Conservation (phyloP, 306 rosid genomes). For the Cucurbita moschata region DNA sequence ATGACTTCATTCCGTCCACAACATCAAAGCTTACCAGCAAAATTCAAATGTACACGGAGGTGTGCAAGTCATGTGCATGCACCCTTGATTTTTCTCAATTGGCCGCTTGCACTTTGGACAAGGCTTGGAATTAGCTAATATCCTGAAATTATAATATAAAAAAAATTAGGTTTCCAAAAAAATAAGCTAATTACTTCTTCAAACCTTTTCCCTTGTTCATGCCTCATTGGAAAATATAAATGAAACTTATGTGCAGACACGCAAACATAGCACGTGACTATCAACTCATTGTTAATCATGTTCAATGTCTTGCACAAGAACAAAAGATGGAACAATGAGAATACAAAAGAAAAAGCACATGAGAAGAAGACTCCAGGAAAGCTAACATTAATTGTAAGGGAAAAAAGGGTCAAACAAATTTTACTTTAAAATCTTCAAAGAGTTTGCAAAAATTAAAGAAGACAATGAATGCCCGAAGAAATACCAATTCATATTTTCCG, state of each 20-base stretch:
- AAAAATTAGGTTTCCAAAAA: background rate
- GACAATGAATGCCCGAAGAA: background rate
- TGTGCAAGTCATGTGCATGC: slow-evolving; percentile 85
- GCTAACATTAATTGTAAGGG: background rate
- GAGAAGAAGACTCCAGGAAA: background rate
- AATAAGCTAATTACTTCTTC: background rate
- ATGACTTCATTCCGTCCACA: background rate
- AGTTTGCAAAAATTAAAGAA: background rate
- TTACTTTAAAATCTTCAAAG: background rate
- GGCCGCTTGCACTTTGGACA: slow-evolving; percentile 90
- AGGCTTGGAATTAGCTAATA: slow-evolving; percentile 76
- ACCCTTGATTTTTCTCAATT: slow-evolving; percentile 75
- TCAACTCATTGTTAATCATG: background rate
- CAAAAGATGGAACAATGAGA: background rate
- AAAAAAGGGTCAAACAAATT: background rate
- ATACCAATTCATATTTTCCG: slow-evolving; percentile 61
- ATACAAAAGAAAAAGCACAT: background rate
- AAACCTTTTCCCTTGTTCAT: background rate
- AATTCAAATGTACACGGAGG: slow-evolving; percentile 76
- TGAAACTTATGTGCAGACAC: background rate
- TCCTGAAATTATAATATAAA: slow-evolving; percentile 17
- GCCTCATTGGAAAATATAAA: background rate
- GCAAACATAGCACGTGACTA: background rate
- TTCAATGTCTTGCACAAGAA: background rate
- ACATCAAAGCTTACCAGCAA: slow-evolving; percentile 40